Evolutionary conservation across 306 rosid genomes (phyloP).

Genomic region (Benincasa hispida): DNA sequence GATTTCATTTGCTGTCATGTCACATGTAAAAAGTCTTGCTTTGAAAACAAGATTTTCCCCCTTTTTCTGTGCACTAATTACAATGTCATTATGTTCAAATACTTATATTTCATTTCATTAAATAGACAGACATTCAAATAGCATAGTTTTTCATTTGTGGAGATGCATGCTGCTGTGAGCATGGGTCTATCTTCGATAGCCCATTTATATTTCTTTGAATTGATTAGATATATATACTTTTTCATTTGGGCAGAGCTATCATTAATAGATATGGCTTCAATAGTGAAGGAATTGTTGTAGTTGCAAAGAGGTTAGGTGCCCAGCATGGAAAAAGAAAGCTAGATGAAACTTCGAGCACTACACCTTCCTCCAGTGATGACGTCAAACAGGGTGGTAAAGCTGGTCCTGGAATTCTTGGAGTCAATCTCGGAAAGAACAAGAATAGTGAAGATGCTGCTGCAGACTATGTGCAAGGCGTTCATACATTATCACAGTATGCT

Average conservation of each 20-base stretch:
- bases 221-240: background rate
- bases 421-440: slow-evolving; percentile 94
- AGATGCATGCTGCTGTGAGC: slow-evolving; percentile 7
- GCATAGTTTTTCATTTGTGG: slow-evolving; percentile 2
- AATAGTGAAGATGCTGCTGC: slow-evolving; percentile 93
- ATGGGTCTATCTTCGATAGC: background rate
- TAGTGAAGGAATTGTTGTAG: slow-evolving; percentile 93
- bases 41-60: background rate
- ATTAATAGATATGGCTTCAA: slow-evolving; percentile 95
- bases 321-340: slow-evolving; percentile 94
- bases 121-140: no score
- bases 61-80: background rate
- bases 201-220: background rate
- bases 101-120: no score
- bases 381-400: slow-evolving; percentile 84
- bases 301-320: slow-evolving; percentile 84
- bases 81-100: background rate
- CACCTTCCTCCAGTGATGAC: slow-evolving; percentile 52
- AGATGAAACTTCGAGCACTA: slow-evolving; percentile 62
- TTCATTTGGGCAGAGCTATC: slow-evolving; percentile 51
- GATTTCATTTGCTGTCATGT: slow-evolving; percentile 13
- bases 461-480: slow-evolving; percentile 96
- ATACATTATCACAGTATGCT: slow-evolving; percentile 93
- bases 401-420: slow-evolving; percentile 97
- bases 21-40: background rate